Evolutionary conservation across 2,329 filamentous ascomycete species (phyloP).

Genomic region (Pseudogymnoascus sp.): DNA sequence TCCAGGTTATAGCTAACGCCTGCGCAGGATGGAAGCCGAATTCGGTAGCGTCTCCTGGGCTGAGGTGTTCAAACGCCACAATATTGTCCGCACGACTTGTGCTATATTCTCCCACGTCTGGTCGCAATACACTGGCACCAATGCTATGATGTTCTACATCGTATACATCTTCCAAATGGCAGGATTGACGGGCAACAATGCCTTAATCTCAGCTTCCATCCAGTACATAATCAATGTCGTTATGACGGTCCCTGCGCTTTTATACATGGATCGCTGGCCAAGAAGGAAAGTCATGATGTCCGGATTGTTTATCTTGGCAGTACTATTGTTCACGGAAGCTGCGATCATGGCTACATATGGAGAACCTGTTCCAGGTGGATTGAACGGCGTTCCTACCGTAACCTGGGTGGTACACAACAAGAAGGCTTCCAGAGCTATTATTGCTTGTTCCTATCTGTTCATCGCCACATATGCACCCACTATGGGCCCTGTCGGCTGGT

Average conservation of each 20-base stretch:
- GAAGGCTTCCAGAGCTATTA: constrained; percentile 51
- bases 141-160: constrained; percentile 30
- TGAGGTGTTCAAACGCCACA: not conserved
- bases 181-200: constrained; percentile 28
- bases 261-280: constrained; percentile 9
- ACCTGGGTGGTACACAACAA: constrained; percentile 46
- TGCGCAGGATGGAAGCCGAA: not conserved
- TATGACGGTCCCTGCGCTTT: constrained; percentile 9
- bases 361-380: not conserved
- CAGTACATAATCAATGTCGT: constrained; percentile 17
- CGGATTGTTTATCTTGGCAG: constrained; percentile 3
- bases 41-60: not conserved
- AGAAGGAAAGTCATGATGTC: not conserved
- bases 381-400: constrained; percentile 22
- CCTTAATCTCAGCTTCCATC: constrained; percentile 24
- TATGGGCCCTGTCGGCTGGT: constrained; percentile 37
- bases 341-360: constrained; percentile 7
- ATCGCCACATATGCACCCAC: constrained; percentile 57
- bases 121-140: constrained; percentile 21
- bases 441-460: constrained; percentile 61
- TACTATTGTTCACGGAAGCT: not conserved
- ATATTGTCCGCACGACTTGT: not conserved
- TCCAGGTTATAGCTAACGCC: not conserved
- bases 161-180: constrained; percentile 35
- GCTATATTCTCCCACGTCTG: constrained; percentile 14